phyloP scores from a whole-genome alignment of 2,329 filamentous ascomycete genomes.

The Penicillium sp. region DNA sequence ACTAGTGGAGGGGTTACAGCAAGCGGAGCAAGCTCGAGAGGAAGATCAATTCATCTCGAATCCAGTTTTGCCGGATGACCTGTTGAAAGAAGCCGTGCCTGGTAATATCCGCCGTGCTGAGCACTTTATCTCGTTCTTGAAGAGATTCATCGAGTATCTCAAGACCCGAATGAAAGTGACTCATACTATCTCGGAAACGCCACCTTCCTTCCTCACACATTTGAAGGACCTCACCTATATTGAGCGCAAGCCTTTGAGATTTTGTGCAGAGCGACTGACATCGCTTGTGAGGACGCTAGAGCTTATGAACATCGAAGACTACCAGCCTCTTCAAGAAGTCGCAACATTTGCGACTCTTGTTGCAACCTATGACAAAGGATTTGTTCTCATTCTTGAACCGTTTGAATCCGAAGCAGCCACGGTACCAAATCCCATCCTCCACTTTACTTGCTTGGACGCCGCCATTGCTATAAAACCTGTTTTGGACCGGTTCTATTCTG shows the following conservation, averaged over 20 bases:
- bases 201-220: slow-evolving; percentile 88
- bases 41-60: slow-evolving; percentile 98
- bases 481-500: slow-evolving; percentile 94
- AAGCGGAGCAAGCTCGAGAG: slow-evolving; percentile 83
- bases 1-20: slow-evolving; percentile 85
- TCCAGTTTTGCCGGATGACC: slow-evolving; percentile 86
- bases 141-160: slow-evolving; percentile 95
- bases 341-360: slow-evolving; percentile 96
- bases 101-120: slow-evolving; percentile 95
- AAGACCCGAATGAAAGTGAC: slow-evolving; percentile 98
- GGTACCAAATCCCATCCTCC: slow-evolving; percentile 93
- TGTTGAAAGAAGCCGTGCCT: slow-evolving; percentile 92
- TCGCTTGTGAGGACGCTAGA: slow-evolving; percentile 94
- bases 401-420: slow-evolving; percentile 95
- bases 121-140: slow-evolving; percentile 92
- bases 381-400: slow-evolving; percentile 93
- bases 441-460: slow-evolving; percentile 94
- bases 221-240: slow-evolving; percentile 96
- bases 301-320: slow-evolving; percentile 96
- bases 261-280: slow-evolving; percentile 91
- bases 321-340: slow-evolving; percentile 93
- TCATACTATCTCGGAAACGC: slow-evolving; percentile 95
- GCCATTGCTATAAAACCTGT: slow-evolving; percentile 98
- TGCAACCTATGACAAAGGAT: slow-evolving; percentile 95
- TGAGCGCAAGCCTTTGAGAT: slow-evolving; percentile 87